Evolutionary conservation across 306 rosid species (phyloP), one percentile per base, ranked within the genome.

Genomic region (Glycine tomentella): DNA sequence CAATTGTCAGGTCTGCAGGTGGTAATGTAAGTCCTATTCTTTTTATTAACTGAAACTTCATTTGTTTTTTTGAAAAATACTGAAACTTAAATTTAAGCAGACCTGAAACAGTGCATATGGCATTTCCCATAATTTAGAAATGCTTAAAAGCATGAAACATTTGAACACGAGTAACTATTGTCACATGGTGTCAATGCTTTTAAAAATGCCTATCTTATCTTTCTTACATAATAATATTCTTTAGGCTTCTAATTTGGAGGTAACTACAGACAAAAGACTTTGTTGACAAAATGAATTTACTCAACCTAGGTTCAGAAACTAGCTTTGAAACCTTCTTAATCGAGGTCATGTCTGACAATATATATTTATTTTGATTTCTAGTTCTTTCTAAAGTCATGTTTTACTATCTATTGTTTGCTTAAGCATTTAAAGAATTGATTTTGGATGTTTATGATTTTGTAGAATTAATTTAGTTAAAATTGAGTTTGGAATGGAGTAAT

Each of bases 1-100:
- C 90, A 64, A 87, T 94, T 81, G 90, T 92, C 81, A 88, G 76
- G 76, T 94, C 92, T 13, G 94, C 97, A 31, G 97, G 98, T 81
- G 98, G 94, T 78, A 88, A 92, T 88, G 98, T 94, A 85, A 85
- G 97, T 86, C 82, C 49, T 13, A 33, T 36, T 62, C 46, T 62
- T 44, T 75, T 34, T 71, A 34, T 52, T 17, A 8, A 13, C 69
- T 25, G 31, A 25, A 25, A 25, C 31, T 2, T 25, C 31, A 25
- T 25, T 25, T 25, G 0, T 25, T 25, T 25, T 25, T 25, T 25
- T 25, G 31, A 25, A 25, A 25, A 25, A 25, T 25, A 25, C 31
- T 68, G 64, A 74, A 55, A 64, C 45, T 57, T 69, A 75, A 79
- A 51, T 65, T 72, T 78, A 31, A 38, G 72, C 52, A 4, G 59